Conservation (phyloP, 2,329 filamentous ascomycete species). For the Lasiodiplodia sp. region DNA sequence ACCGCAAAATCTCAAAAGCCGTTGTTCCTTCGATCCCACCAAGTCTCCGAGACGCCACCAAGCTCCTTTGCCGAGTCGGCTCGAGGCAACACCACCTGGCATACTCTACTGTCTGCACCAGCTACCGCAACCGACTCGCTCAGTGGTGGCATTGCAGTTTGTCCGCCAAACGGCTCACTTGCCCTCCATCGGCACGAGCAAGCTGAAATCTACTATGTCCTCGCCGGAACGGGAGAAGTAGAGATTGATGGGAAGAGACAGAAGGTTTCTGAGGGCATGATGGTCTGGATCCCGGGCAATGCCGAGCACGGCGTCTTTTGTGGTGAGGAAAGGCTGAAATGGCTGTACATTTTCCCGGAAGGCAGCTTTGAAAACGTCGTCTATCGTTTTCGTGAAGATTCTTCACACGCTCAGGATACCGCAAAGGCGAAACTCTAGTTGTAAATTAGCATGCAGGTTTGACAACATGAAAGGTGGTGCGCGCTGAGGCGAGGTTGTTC, state of each 20-base stretch:
- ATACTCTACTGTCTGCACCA: constrained; percentile 49
- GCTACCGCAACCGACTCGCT: constrained; percentile 46
- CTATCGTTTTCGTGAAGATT: constrained; percentile 44
- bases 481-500: too few species aligned
- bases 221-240: constrained; percentile 47
- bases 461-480: too few species aligned
- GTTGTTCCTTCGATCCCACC: neutral
- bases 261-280: constrained; percentile 43
- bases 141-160: constrained; percentile 49
- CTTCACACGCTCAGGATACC: neutral
- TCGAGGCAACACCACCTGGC: constrained; percentile 47
- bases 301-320: constrained; percentile 51
- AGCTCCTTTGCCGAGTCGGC: constrained; percentile 30
- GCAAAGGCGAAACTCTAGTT: too few species aligned
- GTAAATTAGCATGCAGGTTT: too few species aligned
- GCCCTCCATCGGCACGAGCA: constrained; percentile 51
- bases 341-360: constrained; percentile 53
- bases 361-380: constrained; percentile 48
- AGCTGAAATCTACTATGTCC: constrained; percentile 54
- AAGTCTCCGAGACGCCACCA: neutral
- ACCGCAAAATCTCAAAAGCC: neutral
- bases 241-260: constrained; percentile 47
- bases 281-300: constrained; percentile 53
- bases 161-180: constrained; percentile 45
- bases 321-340: constrained; percentile 40